Conservation (phyloP, 371 early-diverging fungal genomes). For the Neoconidiobolus thromboides region DNA sequence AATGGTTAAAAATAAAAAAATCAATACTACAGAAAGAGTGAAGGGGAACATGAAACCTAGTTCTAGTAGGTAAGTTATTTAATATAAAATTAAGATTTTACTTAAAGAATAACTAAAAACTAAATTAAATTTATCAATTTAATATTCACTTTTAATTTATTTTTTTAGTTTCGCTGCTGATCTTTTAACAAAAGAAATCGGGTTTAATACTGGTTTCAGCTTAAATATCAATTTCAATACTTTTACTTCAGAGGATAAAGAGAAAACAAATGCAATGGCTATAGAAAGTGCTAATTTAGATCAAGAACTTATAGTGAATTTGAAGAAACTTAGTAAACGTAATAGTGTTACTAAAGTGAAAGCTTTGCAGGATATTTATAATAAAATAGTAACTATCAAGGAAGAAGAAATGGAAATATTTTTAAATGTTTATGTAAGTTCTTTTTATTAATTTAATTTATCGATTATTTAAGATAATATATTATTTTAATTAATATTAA, state of each 20-base stretch:
- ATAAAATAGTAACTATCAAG: constrained; percentile 22
- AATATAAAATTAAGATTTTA: too few relatives aligned
- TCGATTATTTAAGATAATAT: too few relatives aligned
- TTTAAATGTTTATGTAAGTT: constrained; percentile 11
- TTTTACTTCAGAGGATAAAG: constrained; percentile 11
- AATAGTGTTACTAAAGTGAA: constrained; percentile 43
- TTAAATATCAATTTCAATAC: not conserved
- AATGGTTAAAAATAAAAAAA: too few relatives aligned
- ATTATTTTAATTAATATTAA: not conserved
- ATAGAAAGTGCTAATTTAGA: constrained; percentile 12
- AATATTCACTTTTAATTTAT: too few relatives aligned
- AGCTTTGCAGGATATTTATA: constrained; percentile 41
- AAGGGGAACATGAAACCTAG: constrained; percentile 51
- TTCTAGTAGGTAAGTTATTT: constrained; percentile 36
- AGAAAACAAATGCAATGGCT: not conserved
- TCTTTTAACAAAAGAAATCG: not conserved
- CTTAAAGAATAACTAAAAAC: too few relatives aligned
- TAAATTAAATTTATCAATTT: too few relatives aligned
- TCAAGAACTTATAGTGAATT: constrained; percentile 15
- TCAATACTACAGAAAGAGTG: constrained; percentile 16
- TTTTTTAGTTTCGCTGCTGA: too few relatives aligned
- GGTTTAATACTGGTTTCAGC: not conserved
- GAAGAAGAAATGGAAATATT: constrained; percentile 10
- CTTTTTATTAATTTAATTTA: too few relatives aligned
- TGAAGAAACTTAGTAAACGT: constrained; percentile 40